Evolutionary conservation across 305 asterid genomes (phyloP), one percentile per base, ranked within the genome.

Genomic region (Fraxinus ornus): DNA sequence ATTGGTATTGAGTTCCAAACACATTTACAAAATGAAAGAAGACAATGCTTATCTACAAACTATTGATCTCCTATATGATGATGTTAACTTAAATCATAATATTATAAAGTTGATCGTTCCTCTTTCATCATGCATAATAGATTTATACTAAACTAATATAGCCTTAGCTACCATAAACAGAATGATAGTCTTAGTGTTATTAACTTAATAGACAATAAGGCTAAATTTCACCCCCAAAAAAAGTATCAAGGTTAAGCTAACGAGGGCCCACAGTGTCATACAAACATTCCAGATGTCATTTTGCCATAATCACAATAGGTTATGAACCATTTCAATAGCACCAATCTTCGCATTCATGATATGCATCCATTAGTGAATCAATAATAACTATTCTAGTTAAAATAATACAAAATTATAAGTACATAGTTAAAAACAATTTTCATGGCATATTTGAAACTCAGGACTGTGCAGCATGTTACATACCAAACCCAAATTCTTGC

Each of bases 401-500:
- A 80, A 26, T 32, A 10, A 28, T 19, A 77, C 26, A 49, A 15
- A 28, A 77, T 77, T 2, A 47, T 21, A 72, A 72, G 74, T 52
- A 37, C 55, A 12, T 47, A 13, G 19, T 55, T 30, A 19, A 57
- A 73, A 2, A 57, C 28, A 57, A 57, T 19, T 5, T 4, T n/a
- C 36, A 68, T 71, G 7, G 71, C 76, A 24, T 35, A 12, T 71
- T 15, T 37, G 37, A 80, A 82, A 17, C 41, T 21, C 4, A 68
- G 22, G 82, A 79, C 62, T 0, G 68, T 37, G n/a, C 13, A 71
- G 77, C 44, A 1, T 19, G 24, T 17, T 55, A 83, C 87, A 0
- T 88, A 88, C 93, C 90, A 73, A 85, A 90, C 66, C 94, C 94
- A 7, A 89, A 90, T 79, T 90, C 91, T 82, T 28, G 91, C 81